Percentiles rank a stretch among this genome's conserved stretches.
These are phyloP conservation scores for Neonectria punicea DNA, from an alignment of 2,329 filamentous ascomycete species.

Conservation along the genomic window DNA sequence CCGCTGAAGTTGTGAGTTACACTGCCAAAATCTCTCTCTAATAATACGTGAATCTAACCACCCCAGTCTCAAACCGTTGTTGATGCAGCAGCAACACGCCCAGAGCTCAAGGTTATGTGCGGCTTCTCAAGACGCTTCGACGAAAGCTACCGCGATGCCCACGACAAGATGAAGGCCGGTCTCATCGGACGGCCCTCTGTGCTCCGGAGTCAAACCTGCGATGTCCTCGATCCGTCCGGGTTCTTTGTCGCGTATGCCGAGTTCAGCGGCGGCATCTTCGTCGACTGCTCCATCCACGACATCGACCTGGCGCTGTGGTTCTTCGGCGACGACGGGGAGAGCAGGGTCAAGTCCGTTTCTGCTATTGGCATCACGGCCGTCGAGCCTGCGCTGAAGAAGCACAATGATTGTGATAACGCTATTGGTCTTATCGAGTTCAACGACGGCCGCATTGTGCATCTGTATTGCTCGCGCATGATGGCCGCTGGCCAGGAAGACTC, in stretches of 20 bases:
- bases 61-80: constrained; percentile 19
- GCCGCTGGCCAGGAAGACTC: constrained; percentile 74
- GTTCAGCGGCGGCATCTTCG: constrained; percentile 75
- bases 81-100: constrained; percentile 48
- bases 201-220: constrained; percentile 73
- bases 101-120: constrained; percentile 70
- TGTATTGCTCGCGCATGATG: constrained; percentile 74
- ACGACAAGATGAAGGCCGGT: constrained; percentile 61
- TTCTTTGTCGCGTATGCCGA: constrained; percentile 76
- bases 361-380: constrained; percentile 45
- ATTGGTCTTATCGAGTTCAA: constrained; percentile 72
- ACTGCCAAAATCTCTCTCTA: no score
- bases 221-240: constrained; percentile 71
- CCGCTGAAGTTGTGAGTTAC: constrained; percentile 40
- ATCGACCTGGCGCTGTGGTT: constrained; percentile 55
- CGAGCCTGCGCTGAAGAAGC: constrained; percentile 41
- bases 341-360: constrained; percentile 42
- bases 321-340: constrained; percentile 44
- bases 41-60: not conserved
- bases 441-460: constrained; percentile 71
- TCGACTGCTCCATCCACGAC: constrained; percentile 76
- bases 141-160: constrained; percentile 70
- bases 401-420: constrained; percentile 46
- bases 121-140: constrained; percentile 60
- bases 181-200: constrained; percentile 69